Conservation (phyloP, 257 asterid genomes). For the Salvia miltiorrhiza region DNA sequence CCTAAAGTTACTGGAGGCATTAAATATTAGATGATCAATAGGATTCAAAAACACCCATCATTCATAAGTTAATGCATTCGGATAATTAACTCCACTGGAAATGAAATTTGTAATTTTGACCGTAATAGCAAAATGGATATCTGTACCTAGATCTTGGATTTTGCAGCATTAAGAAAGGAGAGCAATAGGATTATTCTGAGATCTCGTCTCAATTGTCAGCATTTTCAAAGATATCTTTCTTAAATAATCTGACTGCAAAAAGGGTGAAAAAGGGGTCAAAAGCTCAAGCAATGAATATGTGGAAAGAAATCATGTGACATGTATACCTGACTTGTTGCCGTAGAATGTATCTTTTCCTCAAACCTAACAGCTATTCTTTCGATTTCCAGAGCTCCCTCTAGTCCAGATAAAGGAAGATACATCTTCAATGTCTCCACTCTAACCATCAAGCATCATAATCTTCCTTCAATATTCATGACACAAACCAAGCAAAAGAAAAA, state of each 20-base stretch:
- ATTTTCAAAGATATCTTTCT: conserved; percentile 82
- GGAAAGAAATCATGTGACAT: conserved; percentile 2
- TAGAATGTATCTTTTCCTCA: conserved; percentile 71
- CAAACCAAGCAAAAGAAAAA: too few species aligned
- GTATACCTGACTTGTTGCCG: conserved; percentile 70
- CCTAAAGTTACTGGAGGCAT: not conserved
- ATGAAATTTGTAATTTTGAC: conserved; percentile 13
- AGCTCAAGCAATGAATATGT: not conserved
- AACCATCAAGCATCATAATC: conserved; percentile 21
- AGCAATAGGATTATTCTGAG: conserved; percentile 47
- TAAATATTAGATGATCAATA: not conserved
- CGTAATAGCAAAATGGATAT: conserved; percentile 27
- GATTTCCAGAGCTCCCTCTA: conserved; percentile 67
- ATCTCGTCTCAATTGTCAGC: conserved; percentile 70
- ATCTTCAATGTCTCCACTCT: conserved; percentile 85
- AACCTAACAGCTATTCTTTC: conserved; percentile 76
- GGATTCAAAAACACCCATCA: not conserved
- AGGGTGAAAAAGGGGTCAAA: not conserved
- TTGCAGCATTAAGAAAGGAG: conserved; percentile 41
- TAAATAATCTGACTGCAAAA: conserved; percentile 67
- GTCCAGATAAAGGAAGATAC: conserved; percentile 84
- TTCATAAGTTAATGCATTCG: conserved; percentile 21
- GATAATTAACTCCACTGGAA: conserved; percentile 32
- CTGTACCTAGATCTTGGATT: conserved; percentile 63
- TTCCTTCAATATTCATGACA: conserved; percentile 16